Percentiles rank a stretch among this genome's conserved stretches.
Evolutionary conservation across 768 basidiomycete species (phyloP).

Genomic region (Kwoniella bestiolae): DNA sequence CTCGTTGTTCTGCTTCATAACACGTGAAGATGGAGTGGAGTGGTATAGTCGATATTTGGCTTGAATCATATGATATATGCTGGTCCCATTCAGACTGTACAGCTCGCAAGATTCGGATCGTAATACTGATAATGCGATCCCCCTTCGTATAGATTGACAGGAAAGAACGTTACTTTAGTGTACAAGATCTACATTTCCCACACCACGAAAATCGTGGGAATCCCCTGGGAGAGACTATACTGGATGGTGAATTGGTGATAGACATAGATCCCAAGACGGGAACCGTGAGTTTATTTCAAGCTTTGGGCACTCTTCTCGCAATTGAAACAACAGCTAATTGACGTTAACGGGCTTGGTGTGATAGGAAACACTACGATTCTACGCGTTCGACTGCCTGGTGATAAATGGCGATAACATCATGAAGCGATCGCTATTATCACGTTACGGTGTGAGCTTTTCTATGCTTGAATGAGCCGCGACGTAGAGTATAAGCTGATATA

Average conservation of each 20-base stretch:
- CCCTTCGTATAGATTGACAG: slow-evolving; percentile 78
- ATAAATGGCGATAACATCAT: slow-evolving; percentile 85
- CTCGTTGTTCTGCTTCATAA: too few species aligned
- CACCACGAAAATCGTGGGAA: slow-evolving; percentile 73
- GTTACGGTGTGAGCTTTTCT: slow-evolving; percentile 77
- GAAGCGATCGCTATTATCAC: slow-evolving; percentile 76
- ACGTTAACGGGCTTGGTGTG: not conserved
- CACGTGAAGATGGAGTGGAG: too few species aligned
- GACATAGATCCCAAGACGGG: slow-evolving; percentile 80
- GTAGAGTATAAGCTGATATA: not conserved
- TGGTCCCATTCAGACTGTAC: not conserved
- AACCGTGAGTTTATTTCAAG: slow-evolving; percentile 64
- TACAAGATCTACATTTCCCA: slow-evolving; percentile 83
- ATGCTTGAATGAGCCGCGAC: too few species aligned
- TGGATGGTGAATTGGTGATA: slow-evolving; percentile 93
- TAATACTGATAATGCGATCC: too few species aligned
- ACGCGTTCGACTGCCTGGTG: slow-evolving; percentile 92
- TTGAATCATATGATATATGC: too few species aligned
- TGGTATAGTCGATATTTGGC: too few species aligned
- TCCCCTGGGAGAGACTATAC: slow-evolving; percentile 75
- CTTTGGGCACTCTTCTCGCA: too few species aligned
- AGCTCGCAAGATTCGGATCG: too few species aligned
- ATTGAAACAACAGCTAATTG: too few species aligned
- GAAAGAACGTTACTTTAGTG: slow-evolving; percentile 79
- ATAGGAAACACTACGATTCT: slow-evolving; percentile 78